Evolutionary conservation across 495 filamentous ascomycete species (phyloP).

Genomic region (Hyphodiscus hymeniophilus): DNA sequence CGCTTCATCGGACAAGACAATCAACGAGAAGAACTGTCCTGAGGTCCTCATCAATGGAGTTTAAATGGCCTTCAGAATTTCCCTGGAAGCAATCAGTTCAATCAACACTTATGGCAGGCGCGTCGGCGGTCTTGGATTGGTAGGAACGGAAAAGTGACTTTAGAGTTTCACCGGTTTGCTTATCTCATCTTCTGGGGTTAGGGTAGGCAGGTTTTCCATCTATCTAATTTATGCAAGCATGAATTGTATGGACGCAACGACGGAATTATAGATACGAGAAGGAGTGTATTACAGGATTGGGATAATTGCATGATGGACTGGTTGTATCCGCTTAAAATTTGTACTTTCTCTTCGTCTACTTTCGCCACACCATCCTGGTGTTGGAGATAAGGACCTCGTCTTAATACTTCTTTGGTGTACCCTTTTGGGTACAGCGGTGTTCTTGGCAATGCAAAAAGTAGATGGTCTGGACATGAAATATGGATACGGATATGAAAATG

Average conservation of each 20-base stretch:
- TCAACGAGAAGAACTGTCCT: conserved; percentile 11
- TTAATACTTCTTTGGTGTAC: background rate
- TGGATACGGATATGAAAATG: background rate
- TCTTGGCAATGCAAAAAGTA: background rate
- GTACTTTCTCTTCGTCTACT: background rate
- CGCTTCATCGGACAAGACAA: conserved; percentile 9
- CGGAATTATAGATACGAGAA: conserved; percentile 1
- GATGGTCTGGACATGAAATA: background rate
- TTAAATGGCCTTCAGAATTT: conserved; percentile 4
- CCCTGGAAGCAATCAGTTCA: background rate
- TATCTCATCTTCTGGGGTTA: background rate
- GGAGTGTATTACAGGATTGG: conserved; percentile 4
- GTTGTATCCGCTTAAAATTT: background rate
- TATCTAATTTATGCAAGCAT: background rate
- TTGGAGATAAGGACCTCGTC: background rate
- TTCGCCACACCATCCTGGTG: background rate
- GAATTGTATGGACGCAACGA: background rate
- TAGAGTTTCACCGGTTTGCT: conserved; percentile 2
- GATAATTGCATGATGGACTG: background rate
- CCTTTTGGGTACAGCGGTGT: no score
- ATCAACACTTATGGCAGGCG: conserved; percentile 10
- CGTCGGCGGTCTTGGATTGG: conserved; percentile 3
- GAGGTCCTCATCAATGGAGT: conserved; percentile 19
- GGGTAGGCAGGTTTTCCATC: background rate
- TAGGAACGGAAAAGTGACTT: conserved; percentile 4